Conservation (phyloP, 139 green algal species). For the Chlorella sp. region DNA sequence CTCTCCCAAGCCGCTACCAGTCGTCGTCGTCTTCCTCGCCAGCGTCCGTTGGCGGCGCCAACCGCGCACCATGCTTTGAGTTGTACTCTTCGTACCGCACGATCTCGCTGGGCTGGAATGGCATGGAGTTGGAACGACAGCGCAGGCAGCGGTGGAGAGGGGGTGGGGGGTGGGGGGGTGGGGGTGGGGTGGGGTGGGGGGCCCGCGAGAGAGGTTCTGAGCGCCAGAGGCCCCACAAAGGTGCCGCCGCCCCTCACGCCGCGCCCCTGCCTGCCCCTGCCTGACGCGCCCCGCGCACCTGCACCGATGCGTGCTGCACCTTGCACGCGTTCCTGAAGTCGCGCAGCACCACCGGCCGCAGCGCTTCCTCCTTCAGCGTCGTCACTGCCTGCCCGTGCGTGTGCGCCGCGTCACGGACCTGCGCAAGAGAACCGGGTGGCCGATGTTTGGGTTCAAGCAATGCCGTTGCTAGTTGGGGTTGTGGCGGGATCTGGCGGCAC, state of each 20-base stretch:
- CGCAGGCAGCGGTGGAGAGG: no score
- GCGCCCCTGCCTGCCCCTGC: background rate
- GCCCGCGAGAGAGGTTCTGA: background rate
- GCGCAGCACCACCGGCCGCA: conserved; percentile 71
- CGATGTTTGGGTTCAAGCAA: no score
- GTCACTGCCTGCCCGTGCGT: conserved; percentile 11
- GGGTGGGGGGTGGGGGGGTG: background rate
- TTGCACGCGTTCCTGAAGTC: conserved; percentile 71
- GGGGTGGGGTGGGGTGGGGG: background rate
- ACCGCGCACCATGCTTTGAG: conserved; percentile 77
- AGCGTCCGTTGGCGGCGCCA: background rate
- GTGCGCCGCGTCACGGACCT: no score
- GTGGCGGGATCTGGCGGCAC: no score
- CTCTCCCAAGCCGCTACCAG: background rate
- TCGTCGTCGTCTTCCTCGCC: conserved; percentile 41
- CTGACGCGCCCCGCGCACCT: background rate
- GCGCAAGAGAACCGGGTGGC: no score
- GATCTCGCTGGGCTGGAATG: conserved; percentile 70
- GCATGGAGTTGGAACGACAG: background rate
- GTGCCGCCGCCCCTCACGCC: background rate
- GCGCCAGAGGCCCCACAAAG: background rate
- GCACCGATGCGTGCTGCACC: background rate
- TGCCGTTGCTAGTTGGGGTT: no score
- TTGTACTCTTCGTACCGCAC: conserved; percentile 87
- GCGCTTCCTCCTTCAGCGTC: conserved; percentile 55